These are phyloP conservation scores for Psilocybe cyanescens DNA, from an alignment of 768 basidiomycete genomes.

Conservation along the genomic window DNA sequence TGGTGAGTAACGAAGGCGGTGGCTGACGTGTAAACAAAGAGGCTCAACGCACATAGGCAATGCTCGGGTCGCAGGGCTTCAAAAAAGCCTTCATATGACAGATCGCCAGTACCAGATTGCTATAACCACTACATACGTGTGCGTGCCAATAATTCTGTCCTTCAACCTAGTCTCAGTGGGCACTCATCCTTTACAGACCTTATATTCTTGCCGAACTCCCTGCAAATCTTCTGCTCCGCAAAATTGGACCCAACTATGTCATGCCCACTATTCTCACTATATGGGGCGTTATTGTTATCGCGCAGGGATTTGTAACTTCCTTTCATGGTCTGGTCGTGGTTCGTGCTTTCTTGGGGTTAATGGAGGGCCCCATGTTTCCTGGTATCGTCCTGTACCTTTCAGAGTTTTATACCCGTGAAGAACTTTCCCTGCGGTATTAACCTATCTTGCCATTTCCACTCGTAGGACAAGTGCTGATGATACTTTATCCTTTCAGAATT, in stretches of 20 bases:
- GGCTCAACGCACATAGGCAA: constrained; percentile 35
- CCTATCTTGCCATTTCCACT: not conserved
- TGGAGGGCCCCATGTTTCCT: constrained; percentile 50
- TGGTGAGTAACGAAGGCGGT: constrained; percentile 24
- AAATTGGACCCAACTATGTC: constrained; percentile 49
- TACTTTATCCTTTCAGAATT: constrained; percentile 27
- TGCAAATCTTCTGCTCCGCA: constrained; percentile 44
- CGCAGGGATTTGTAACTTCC: constrained; percentile 50
- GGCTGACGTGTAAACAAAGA: constrained; percentile 34
- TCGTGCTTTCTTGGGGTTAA: constrained; percentile 53
- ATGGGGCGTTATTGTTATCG: constrained; percentile 54
- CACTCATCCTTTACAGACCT: constrained; percentile 26
- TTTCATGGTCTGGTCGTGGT: constrained; percentile 50
- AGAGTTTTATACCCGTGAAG: constrained; percentile 34
- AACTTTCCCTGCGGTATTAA: constrained; percentile 20
- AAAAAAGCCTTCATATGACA: constrained; percentile 43
- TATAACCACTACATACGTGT: constrained; percentile 35
- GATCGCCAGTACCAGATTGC: constrained; percentile 42
- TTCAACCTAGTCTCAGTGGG: not conserved
- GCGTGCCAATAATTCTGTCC: constrained; percentile 6
- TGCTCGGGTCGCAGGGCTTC: constrained; percentile 51
- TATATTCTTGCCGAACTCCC: constrained; percentile 54
- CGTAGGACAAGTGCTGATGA: not conserved
- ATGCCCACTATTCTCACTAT: constrained; percentile 50
- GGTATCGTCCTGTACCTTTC: constrained; percentile 43